phyloP scores from a whole-genome alignment of 768 basidiomycete genomes.

The Dioszegia aurantiaca region DNA sequence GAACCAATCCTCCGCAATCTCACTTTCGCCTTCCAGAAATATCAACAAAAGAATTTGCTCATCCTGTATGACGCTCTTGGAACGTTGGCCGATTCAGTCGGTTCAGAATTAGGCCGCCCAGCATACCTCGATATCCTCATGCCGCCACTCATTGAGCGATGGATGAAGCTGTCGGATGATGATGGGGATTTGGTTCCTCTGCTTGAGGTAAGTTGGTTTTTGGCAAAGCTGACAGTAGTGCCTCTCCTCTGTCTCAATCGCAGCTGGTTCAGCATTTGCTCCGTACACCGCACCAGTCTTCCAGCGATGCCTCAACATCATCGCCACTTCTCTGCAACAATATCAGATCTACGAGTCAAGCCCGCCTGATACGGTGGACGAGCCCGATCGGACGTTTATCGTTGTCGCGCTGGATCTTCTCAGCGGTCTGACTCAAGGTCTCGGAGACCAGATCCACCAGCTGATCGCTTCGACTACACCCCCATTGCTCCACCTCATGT shows the following conservation, averaged over 20 bases:
- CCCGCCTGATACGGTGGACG: constrained; percentile 75
- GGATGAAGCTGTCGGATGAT: constrained; percentile 84
- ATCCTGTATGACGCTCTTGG: constrained; percentile 99
- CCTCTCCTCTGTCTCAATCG: constrained; percentile 93
- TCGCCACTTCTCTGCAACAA: constrained; percentile 74
- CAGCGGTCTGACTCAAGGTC: constrained; percentile 90
- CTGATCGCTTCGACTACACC: constrained; percentile 70
- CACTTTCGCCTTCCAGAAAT: constrained; percentile 93
- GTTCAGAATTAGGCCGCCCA: constrained; percentile 77
- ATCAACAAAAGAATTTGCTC: constrained; percentile 98
- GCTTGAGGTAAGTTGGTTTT: constrained; percentile 68
- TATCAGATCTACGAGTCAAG: constrained; percentile 87
- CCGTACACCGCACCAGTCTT: constrained; percentile 88
- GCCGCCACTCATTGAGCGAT: constrained; percentile 86
- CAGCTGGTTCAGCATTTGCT: constrained; percentile 82
- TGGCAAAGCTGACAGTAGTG: constrained; percentile 61
- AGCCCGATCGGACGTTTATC: constrained; percentile 94
- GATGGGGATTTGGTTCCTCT: constrained; percentile 91
- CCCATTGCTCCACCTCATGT: constrained; percentile 73
- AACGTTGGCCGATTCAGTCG: constrained; percentile 94
- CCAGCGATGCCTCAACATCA: constrained; percentile 81
- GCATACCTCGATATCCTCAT: constrained; percentile 89
- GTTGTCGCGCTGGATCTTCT: constrained; percentile 96
- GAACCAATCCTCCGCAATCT: constrained; percentile 92
- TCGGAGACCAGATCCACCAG: constrained; percentile 72